Evolutionary conservation across 495 filamentous ascomycete genomes (phyloP), one percentile per base, ranked within the genome.

Genomic region (Talaromyces stipitatus): DNA sequence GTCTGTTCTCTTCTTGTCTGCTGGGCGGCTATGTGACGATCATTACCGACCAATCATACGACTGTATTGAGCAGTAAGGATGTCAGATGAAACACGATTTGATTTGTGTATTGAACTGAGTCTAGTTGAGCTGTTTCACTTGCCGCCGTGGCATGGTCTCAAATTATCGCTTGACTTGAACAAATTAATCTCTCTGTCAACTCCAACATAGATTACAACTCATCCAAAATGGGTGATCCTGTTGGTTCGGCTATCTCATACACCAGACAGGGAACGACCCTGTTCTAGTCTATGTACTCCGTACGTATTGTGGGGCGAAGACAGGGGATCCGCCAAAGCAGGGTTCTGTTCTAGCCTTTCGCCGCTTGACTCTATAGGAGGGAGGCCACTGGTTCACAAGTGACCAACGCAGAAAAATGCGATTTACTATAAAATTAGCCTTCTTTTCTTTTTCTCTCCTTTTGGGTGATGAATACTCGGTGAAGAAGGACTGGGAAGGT

Each of bases 301-400:
- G 48, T 51, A 51, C 48, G 24, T 51, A 51, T 51, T 51, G 48
- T 51, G 48, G 48, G 27, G 16, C 48, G 24, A 16, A n/a, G 48
- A 22, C 14, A 30, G 27, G n/a, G 48, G 48, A 51, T 51, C 48
- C 24, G 48, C 48, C 27, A 18, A 45, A 51, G 48, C 48, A 51
- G 48, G 48, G 48, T 51, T 48, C 45, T 48, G 45, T 24, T 48
- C 45, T 48, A 48, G 45, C 10, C 45, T 48, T 48, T 14, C 36
- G 2, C 10, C 24, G 5, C 20, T 26, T 48, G 41, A 20, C 41
- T 46, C 16, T 16, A 9, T 46, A 20, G 24, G 24, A 26, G 48
- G 48, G 48, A 51, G 48, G 48, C 27, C 48, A 51, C 27, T 51
- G 48, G 48, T 30, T 51, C 48, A 51, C 24, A 51, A 56, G 32